Evolutionary conservation across 176 grass and related monocot genomes (phyloP).

Genomic region (Ensete ventricosum): DNA sequence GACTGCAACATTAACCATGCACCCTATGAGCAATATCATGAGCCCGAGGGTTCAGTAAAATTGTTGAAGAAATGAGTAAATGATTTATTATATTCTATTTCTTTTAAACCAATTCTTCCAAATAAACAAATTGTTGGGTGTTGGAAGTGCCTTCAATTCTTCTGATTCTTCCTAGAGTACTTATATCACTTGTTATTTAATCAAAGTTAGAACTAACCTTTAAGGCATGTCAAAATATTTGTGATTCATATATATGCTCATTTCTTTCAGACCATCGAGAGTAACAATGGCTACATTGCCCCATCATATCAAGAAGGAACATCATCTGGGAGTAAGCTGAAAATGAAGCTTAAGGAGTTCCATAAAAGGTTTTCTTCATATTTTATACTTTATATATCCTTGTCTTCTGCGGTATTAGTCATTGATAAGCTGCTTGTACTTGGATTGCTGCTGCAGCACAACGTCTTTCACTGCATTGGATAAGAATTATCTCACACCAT

Average conservation of each 20-base stretch:
- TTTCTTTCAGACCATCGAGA: slow-evolving; percentile 54
- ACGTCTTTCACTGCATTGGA: slow-evolving; percentile 91
- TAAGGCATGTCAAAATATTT: not conserved
- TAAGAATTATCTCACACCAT: slow-evolving; percentile 96
- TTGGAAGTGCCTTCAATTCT: no score
- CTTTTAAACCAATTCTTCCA: no score
- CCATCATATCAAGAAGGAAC: slow-evolving; percentile 66
- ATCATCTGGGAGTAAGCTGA: slow-evolving; percentile 71
- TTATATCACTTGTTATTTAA: not conserved
- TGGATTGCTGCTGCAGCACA: slow-evolving; percentile 47
- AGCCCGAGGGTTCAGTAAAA: no score
- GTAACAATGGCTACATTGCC: slow-evolving; percentile 67
- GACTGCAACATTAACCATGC: no score
- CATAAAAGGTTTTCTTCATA: slow-evolving; percentile 62
- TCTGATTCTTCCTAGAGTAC: not conserved
- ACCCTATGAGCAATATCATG: no score
- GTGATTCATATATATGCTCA: not conserved
- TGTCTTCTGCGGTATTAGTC: not conserved
- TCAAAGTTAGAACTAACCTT: no score
- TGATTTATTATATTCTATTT: no score
- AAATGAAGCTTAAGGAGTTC: slow-evolving; percentile 93
- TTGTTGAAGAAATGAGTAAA: no score
- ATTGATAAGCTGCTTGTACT: not conserved
- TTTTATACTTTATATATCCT: slow-evolving; percentile 4
- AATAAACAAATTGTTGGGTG: no score